Evolutionary conservation across 1,139 yeast species (phyloP).

Genomic region (Maudiozyma humilis): DNA sequence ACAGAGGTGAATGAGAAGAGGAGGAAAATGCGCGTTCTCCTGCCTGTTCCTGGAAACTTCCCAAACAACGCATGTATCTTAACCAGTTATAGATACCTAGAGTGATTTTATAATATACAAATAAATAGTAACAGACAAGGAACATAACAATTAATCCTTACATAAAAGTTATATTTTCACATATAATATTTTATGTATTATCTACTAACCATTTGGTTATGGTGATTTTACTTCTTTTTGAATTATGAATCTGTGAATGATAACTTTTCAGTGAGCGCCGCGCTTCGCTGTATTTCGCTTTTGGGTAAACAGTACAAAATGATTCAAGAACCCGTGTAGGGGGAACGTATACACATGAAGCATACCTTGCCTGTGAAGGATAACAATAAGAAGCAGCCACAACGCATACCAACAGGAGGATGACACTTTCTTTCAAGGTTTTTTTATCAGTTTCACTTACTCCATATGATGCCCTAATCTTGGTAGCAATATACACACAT

Average conservation of each 20-base stretch:
- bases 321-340: too few relatives aligned
- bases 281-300: too few relatives aligned
- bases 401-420: background rate
- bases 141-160: background rate
- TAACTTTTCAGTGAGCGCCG: too few relatives aligned
- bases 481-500: constrained; percentile 19
- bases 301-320: too few relatives aligned
- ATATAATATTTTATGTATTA: too few relatives aligned
- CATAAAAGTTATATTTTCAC: background rate
- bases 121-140: background rate
- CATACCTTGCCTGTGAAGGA: too few relatives aligned
- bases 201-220: too few relatives aligned
- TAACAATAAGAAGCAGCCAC: background rate
- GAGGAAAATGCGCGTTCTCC: constrained; percentile 59
- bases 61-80: constrained; percentile 63
- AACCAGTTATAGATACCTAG: constrained; percentile 64
- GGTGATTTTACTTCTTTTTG: too few relatives aligned
- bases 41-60: constrained; percentile 81
- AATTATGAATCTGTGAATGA: too few relatives aligned
- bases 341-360: too few relatives aligned
- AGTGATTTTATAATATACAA: constrained; percentile 32
- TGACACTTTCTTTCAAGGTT: background rate
- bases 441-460: constrained; percentile 12
- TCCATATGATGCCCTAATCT: constrained; percentile 26
- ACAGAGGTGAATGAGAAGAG: constrained; percentile 63